A percentile compares a stretch with the other conserved stretches of the same genome.
Conservation (phyloP, 371 early-diverging fungal species). For the Syncephalis fuscata region DNA sequence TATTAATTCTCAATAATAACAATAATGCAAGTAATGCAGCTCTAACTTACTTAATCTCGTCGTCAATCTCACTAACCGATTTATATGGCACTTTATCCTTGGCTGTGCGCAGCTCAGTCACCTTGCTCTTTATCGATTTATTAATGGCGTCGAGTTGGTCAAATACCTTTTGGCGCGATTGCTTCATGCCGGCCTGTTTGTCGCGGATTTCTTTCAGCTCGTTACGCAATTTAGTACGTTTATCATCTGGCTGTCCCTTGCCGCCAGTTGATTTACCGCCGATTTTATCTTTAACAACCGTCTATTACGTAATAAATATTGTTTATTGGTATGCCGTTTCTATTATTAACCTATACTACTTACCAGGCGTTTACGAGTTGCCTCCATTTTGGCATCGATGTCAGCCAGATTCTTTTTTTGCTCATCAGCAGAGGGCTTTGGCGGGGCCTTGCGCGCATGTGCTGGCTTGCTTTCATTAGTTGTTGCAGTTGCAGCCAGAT, state of each 20-base stretch:
- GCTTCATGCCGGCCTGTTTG: conserved; percentile 30
- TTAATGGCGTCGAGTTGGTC: conserved; percentile 48
- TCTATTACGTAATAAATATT: conserved; percentile 21
- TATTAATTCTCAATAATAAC: not conserved
- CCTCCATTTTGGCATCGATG: too few species aligned
- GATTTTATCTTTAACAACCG: conserved; percentile 38
- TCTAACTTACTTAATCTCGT: conserved; percentile 50
- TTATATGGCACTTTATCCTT: conserved; percentile 67
- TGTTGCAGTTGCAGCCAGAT: too few species aligned
- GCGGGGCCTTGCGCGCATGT: too few species aligned
- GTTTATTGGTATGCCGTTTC: too few species aligned
- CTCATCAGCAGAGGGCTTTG: too few species aligned
- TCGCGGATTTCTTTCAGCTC: conserved; percentile 46
- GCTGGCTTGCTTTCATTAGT: too few species aligned
- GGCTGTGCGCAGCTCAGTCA: conserved; percentile 46
- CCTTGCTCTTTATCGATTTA: conserved; percentile 59
- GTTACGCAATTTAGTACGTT: conserved; percentile 34
- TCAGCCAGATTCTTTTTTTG: too few species aligned
- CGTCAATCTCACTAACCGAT: conserved; percentile 60
- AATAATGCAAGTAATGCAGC: too few species aligned
- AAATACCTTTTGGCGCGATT: conserved; percentile 29
- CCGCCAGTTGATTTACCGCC: conserved; percentile 17
- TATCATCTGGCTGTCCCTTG: conserved; percentile 17
- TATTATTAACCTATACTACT: too few species aligned
- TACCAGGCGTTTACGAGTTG: too few species aligned